Evolutionary conservation across 108 stramenopile genomes (phyloP), one percentile per base, ranked within the genome.

Genomic region (Craspedostauros australis): DNA sequence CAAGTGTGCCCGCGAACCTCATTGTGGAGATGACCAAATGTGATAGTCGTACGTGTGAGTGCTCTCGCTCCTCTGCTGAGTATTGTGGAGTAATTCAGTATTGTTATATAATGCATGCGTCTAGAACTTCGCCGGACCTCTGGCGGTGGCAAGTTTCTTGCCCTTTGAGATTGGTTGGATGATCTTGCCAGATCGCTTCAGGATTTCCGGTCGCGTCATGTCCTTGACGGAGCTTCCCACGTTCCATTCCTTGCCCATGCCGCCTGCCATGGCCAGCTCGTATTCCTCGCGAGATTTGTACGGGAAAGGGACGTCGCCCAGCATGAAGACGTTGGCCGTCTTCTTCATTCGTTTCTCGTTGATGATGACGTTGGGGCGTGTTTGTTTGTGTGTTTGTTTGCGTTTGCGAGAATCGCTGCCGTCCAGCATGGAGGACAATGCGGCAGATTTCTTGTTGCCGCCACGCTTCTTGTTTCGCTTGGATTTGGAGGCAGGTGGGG

Each of bases 211-310:
- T 8, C 92, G 73, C 0, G 94, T 96, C 76, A 93, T 70, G 29
- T 79, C 80, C 62, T 88, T 85, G 39, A 93, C 79, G 14, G 84
- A 76, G 24, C 76, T 52, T 5, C 76, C 70, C 0, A 95, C 89
- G 55, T 98, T 97, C 95, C 96, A 99, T 67, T 99, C 98, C 27
- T 48, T 57, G 16, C 98, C 98, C 14, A 99, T 51, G 16, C 93
- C 90, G 18, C 94, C 94, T 19, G 84, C 72, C 77, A 97, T 85
- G 20, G 93, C 82, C 23, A 68, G 72, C 64, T 99, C 97, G 64
- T 99, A 99, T 64, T 99, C 91, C 50, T 85, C 94, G 22, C 93
- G 75, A 33, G 82, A 79, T 30, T 76, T 89, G 68, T 91, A 99
- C 6, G 98, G 98, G 68, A 96, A 93, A 8, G 98, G 98, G 11